Conservation (phyloP, 305 asterid species). For the Caryopteris hybrid region DNA sequence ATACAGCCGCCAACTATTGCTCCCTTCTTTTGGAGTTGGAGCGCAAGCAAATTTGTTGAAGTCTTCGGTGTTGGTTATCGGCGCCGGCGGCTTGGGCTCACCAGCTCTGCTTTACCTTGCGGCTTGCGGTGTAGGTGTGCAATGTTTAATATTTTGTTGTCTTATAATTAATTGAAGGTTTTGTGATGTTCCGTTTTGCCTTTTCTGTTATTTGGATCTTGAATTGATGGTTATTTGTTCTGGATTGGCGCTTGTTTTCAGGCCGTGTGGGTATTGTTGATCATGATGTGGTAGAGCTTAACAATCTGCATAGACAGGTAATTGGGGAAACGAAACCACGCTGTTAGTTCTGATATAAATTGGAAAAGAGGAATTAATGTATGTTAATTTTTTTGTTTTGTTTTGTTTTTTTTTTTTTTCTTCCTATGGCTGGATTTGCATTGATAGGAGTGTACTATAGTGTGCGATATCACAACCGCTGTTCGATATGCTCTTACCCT, state of each 20-base stretch:
- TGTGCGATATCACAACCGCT: neutral
- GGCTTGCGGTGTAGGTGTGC: conserved; percentile 52
- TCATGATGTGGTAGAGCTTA: conserved; percentile 95
- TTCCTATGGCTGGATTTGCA: too few species aligned
- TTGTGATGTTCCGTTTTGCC: neutral
- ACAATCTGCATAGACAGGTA: conserved; percentile 97
- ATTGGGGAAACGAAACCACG: neutral
- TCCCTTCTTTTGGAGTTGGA: conserved; percentile 82
- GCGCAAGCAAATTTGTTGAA: conserved; percentile 79
- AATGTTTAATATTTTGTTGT: neutral
- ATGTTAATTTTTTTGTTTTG: neutral
- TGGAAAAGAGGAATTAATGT: neutral
- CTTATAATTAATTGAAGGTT: neutral
- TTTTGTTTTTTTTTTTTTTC: too few species aligned
- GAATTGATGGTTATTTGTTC: conserved; percentile 1
- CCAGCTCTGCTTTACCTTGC: conserved; percentile 92
- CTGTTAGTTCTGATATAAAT: neutral
- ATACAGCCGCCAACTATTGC: conserved; percentile 90
- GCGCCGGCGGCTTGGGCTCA: conserved; percentile 97
- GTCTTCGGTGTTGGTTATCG: conserved; percentile 81
- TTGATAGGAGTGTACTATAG: too few species aligned
- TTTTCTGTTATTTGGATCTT: conserved; percentile 9
- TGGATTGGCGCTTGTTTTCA: conserved; percentile 22
- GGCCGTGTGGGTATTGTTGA: conserved; percentile 94
- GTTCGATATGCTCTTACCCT: neutral